These are phyloP conservation scores for Vinca major DNA, from an alignment of 305 asterid species.

Conservation along the genomic window DNA sequence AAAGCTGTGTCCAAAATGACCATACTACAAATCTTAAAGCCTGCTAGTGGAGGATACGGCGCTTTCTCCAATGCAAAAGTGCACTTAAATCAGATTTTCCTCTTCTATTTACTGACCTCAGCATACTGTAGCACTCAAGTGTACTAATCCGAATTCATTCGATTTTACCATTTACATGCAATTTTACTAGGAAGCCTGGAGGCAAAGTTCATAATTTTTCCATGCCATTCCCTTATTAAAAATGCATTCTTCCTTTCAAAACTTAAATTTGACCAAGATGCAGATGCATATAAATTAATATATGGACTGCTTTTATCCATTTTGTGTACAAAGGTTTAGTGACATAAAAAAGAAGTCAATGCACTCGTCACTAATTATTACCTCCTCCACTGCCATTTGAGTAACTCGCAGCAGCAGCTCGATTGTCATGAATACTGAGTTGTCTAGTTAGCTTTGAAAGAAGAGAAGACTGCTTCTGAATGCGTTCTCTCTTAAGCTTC, in stretches of 20 bases:
- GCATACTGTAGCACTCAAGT: neutral
- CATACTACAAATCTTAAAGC: neutral
- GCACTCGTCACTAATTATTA: constrained; percentile 16
- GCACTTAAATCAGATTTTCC: neutral
- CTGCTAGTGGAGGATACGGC: neutral
- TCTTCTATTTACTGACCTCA: neutral
- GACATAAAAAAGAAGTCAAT: neutral
- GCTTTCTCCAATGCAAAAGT: neutral
- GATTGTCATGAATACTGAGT: constrained; percentile 85
- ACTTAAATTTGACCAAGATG: neutral
- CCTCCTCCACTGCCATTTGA: constrained; percentile 71
- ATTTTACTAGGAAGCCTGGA: no score
- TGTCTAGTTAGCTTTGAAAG: constrained; percentile 88
- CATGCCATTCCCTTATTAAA: neutral
- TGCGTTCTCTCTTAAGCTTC: constrained; percentile 74
- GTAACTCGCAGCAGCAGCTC: constrained; percentile 73
- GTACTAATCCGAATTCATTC: neutral
- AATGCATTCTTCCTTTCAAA: neutral
- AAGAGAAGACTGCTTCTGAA: constrained; percentile 78
- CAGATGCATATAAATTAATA: neutral
- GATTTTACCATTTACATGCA: neutral
- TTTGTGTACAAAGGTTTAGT: neutral
- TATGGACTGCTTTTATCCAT: neutral
- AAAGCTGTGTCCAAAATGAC: neutral
- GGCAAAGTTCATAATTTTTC: neutral